phyloP scores from a whole-genome alignment of 2,329 filamentous ascomycete genomes.

The Aspergillus luchuensis region DNA sequence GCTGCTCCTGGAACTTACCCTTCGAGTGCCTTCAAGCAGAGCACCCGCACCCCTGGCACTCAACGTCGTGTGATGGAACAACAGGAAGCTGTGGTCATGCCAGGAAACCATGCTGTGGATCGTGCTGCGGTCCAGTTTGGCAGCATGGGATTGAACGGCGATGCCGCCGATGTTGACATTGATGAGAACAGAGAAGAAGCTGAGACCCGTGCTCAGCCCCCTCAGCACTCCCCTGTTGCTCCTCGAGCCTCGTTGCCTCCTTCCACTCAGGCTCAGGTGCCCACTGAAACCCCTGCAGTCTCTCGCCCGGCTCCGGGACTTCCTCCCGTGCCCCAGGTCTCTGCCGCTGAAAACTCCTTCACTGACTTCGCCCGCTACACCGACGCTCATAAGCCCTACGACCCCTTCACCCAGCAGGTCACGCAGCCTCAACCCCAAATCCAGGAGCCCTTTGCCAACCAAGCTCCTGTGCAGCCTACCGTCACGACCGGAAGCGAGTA shows the following conservation, averaged over 20 bases:
- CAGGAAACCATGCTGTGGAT: conserved; percentile 92
- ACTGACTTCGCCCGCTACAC: conserved; percentile 58
- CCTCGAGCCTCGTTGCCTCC: conserved; percentile 87
- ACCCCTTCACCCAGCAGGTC: conserved; percentile 79
- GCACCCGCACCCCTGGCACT: conserved; percentile 76
- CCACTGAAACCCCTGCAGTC: conserved; percentile 46
- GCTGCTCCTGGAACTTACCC: conserved; percentile 72
- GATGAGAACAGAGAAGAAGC: conserved; percentile 94
- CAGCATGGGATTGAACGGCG: conserved; percentile 84
- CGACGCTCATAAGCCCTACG: conserved; percentile 76
- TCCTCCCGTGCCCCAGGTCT: conserved; percentile 60
- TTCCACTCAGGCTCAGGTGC: conserved; percentile 41
- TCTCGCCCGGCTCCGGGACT: conserved; percentile 64
- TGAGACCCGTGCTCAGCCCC: conserved; percentile 90
- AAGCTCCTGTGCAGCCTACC: conserved; percentile 61
- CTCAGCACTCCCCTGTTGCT: conserved; percentile 85
- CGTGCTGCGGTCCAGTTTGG: conserved; percentile 93
- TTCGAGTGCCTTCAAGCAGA: conserved; percentile 72
- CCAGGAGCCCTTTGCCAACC: conserved; percentile 59
- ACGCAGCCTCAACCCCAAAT: conserved; percentile 62
- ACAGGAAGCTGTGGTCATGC: conserved; percentile 97
- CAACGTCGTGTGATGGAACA: conserved; percentile 89
- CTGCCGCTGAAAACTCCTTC: conserved; percentile 50
- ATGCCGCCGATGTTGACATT: conserved; percentile 63
- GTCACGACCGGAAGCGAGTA: conserved; percentile 69